Evolutionary conservation across 148 eudicot genomes (phyloP).

Genomic region (Camellia granthamiana): DNA sequence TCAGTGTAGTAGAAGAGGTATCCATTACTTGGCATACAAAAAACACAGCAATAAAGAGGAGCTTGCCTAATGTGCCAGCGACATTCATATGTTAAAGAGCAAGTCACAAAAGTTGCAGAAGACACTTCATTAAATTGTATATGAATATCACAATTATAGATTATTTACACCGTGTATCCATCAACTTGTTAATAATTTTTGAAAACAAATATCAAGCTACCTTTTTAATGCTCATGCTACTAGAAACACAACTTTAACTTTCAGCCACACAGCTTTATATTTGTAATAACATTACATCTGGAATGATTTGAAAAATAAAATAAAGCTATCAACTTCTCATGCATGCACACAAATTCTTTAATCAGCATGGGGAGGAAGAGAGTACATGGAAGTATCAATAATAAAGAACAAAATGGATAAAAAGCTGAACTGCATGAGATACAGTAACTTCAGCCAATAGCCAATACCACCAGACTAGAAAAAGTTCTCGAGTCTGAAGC

Average conservation of each 20-base stretch:
- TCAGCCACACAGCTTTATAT: neutral
- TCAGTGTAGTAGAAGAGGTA: neutral
- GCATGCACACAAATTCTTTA: too few relatives aligned
- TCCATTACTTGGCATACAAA: neutral
- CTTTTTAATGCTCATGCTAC: neutral
- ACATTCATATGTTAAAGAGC: neutral
- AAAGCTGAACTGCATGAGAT: neutral
- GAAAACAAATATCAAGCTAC: neutral
- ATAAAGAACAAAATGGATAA: neutral
- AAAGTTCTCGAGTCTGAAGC: too few relatives aligned
- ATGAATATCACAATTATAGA: neutral
- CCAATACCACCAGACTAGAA: too few relatives aligned
- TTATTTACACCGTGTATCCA: neutral
- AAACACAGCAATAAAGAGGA: neutral
- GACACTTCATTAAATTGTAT: neutral
- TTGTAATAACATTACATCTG: neutral
- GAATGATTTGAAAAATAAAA: neutral
- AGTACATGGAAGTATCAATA: neutral
- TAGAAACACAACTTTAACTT: neutral
- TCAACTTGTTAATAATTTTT: neutral
- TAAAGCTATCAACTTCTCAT: neutral
- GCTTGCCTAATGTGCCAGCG: neutral
- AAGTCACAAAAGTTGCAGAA: neutral
- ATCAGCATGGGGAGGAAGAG: too few relatives aligned
- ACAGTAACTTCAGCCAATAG: too few relatives aligned